Percentiles rank a stretch among this genome's conserved stretches.
Evolutionary conservation across 306 rosid genomes (phyloP).

Genomic region (Dicorynia guianensis): DNA sequence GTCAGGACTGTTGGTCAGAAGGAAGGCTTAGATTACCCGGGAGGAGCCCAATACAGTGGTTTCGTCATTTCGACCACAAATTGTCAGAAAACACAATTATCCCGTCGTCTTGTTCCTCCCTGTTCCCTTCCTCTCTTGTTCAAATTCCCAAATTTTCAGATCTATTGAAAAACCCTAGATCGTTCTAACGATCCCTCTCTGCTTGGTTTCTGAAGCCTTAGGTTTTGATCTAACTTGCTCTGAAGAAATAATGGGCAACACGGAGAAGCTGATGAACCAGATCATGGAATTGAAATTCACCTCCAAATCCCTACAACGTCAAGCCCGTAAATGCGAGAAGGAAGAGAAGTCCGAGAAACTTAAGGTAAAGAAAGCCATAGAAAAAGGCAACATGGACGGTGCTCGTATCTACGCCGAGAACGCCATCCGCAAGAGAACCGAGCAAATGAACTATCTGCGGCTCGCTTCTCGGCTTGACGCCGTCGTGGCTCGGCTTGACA

Average conservation of each 20-base stretch:
- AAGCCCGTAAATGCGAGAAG: slow-evolving; percentile 71
- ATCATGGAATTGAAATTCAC: slow-evolving; percentile 97
- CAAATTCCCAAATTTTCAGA: slow-evolving; percentile 27
- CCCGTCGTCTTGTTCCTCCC: not conserved
- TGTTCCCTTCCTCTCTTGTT: not conserved
- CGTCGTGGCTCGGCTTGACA: slow-evolving; percentile 80
- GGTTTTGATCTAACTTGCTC: not conserved
- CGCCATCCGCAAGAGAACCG: slow-evolving; percentile 72
- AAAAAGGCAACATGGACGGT: slow-evolving; percentile 77
- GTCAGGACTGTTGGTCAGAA: not conserved
- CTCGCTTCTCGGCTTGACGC: slow-evolving; percentile 81
- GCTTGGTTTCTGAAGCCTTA: not conserved
- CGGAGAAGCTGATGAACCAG: slow-evolving; percentile 91
- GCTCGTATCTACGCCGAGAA: slow-evolving; percentile 84
- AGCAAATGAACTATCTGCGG: slow-evolving; percentile 81
- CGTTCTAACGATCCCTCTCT: no score
- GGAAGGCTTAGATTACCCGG: not conserved
- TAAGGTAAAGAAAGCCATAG: slow-evolving; percentile 80
- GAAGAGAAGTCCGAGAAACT: slow-evolving; percentile 79
- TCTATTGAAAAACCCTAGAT: slow-evolving; percentile 25
- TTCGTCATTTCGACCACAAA: not conserved
- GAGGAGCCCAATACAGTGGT: slow-evolving; percentile 1
- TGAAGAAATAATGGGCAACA: slow-evolving; percentile 71
- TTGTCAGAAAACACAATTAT: no score
- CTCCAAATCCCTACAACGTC: slow-evolving; percentile 78